Evolutionary conservation across 768 basidiomycete species (phyloP).

Genomic region (Termitomyces sp.): DNA sequence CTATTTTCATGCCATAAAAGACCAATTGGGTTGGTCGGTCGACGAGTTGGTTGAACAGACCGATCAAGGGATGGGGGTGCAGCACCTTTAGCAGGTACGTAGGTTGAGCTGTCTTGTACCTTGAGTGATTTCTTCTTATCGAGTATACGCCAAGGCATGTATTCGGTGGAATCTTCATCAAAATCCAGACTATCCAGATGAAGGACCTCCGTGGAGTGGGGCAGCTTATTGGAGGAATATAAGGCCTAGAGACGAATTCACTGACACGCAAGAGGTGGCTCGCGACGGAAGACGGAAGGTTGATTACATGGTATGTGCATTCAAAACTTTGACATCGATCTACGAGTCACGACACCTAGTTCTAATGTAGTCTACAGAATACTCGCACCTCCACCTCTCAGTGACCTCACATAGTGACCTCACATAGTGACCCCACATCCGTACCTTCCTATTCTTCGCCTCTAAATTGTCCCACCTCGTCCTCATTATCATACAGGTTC

Average conservation of each 20-base stretch:
- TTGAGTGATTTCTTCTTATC: too few species aligned
- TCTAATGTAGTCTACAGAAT: slow-evolving; percentile 37
- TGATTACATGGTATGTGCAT: slow-evolving; percentile 21
- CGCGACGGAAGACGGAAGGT: slow-evolving; percentile 39
- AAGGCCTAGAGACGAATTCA: slow-evolving; percentile 33
- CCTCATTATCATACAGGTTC: slow-evolving; percentile 16
- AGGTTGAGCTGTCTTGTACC: too few species aligned
- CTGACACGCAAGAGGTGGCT: slow-evolving; percentile 41
- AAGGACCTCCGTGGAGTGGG: slow-evolving; percentile 39
- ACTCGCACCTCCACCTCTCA: slow-evolving; percentile 48
- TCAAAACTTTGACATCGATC: too few species aligned
- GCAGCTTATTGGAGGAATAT: slow-evolving; percentile 44
- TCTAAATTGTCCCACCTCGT: neutral
- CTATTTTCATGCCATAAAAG: slow-evolving; percentile 14
- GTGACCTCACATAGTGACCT: slow-evolving; percentile 48
- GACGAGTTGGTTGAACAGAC: neutral
- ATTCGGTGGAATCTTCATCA: slow-evolving; percentile 12
- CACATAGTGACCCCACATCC: slow-evolving; percentile 61
- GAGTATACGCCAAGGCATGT: neutral
- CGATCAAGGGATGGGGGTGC: neutral
- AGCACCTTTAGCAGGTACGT: neutral
- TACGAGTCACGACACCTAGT: neutral
- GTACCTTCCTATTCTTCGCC: slow-evolving; percentile 30
- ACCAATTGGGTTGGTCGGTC: slow-evolving; percentile 4
- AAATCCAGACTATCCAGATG: too few species aligned